These are phyloP conservation scores for Rhizopogon rudus DNA, from an alignment of 768 basidiomycete genomes.

Conservation along the genomic window DNA sequence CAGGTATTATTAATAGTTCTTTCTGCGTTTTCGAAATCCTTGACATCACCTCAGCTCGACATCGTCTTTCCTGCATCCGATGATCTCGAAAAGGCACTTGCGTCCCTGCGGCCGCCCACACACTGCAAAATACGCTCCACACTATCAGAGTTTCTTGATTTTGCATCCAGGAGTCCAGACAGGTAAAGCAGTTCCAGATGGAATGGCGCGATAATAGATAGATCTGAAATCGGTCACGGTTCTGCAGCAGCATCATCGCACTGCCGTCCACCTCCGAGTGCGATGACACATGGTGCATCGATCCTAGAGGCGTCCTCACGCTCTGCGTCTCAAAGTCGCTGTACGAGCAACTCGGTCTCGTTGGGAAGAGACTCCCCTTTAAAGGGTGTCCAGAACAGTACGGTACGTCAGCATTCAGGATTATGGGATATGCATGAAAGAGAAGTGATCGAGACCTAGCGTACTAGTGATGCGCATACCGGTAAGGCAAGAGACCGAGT, in stretches of 20 bases:
- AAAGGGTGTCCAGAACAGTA: conserved; percentile 42
- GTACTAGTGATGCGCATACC: conserved; percentile 43
- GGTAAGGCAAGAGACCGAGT: conserved; percentile 35
- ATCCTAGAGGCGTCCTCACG: conserved; percentile 55
- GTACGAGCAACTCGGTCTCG: conserved; percentile 57
- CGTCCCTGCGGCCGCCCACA: conserved; percentile 34
- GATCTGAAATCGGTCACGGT: neutral
- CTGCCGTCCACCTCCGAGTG: conserved; percentile 24
- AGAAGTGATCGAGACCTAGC: conserved; percentile 9
- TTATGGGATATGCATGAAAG: neutral
- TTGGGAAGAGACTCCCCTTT: conserved; percentile 52
- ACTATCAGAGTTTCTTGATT: conserved; percentile 40
- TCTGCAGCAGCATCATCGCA: conserved; percentile 32
- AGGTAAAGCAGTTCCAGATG: conserved; percentile 19
- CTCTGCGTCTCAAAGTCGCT: conserved; percentile 50
- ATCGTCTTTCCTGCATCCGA: conserved; percentile 49
- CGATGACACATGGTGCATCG: conserved; percentile 69
- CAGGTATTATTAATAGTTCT: conserved; percentile 34
- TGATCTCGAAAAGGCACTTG: conserved; percentile 34
- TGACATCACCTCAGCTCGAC: conserved; percentile 44
- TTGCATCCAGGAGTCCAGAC: conserved; percentile 24
- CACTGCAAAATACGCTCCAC: conserved; percentile 42
- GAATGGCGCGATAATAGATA: neutral
- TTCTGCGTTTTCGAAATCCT: neutral
- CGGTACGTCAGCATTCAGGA: conserved; percentile 31